phyloP scores from a whole-genome alignment of 1,139 yeast species.

The Pichia sp. region DNA sequence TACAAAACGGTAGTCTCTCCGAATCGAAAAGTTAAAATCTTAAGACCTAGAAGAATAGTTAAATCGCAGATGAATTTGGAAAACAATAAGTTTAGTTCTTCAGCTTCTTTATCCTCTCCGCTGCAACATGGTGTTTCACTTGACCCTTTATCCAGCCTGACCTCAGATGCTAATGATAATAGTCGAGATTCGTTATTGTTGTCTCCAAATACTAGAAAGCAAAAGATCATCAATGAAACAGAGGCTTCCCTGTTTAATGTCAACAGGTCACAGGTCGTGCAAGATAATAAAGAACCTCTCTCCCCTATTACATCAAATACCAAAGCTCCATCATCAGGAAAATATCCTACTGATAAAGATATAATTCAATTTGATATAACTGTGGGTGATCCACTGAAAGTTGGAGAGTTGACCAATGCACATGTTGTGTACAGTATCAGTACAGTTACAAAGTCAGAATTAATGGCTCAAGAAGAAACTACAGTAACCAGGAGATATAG shows the following conservation, averaged over 20 bases:
- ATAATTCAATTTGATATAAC: conserved; percentile 44
- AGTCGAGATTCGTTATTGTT: background rate
- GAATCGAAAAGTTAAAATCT: conserved; percentile 27
- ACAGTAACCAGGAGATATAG: conserved; percentile 25
- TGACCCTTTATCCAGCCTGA: too few relatives aligned
- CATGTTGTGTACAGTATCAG: conserved; percentile 82
- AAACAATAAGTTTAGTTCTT: too few relatives aligned
- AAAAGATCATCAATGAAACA: conserved; percentile 29
- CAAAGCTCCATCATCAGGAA: background rate
- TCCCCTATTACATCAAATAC: conserved; percentile 1
- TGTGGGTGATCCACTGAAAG: conserved; percentile 88
- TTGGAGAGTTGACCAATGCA: conserved; percentile 83
- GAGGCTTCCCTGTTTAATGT: conserved; percentile 35
- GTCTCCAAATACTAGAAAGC: conserved; percentile 14
- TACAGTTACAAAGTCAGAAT: conserved; percentile 40
- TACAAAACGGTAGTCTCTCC: conserved; percentile 25
- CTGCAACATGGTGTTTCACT: too few relatives aligned
- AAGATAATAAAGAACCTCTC: background rate
- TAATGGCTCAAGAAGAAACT: conserved; percentile 18
- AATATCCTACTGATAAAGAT: conserved; percentile 19
- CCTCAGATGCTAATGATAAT: too few relatives aligned
- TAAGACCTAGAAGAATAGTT: conserved; percentile 37
- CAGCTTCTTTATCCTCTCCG: too few relatives aligned
- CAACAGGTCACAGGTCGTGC: conserved; percentile 7
- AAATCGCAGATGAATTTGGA: conserved; percentile 18